Evolutionary conservation across 1,284 basidiomycete genomes (phyloP).

Genomic region (Leccinum angustisporum): DNA sequence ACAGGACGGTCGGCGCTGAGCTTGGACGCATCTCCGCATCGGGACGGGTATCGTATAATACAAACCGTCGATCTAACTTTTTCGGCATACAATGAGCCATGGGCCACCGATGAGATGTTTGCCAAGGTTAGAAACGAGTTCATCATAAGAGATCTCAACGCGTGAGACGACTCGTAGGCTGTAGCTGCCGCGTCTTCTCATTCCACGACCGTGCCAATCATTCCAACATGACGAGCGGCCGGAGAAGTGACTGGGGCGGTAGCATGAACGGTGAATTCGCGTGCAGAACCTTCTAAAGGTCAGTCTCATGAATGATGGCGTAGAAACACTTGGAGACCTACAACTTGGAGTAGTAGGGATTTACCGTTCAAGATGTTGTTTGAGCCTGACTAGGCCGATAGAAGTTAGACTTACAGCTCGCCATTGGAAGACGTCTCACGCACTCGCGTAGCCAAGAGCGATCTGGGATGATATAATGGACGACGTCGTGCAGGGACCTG

Average conservation of each 20-base stretch:
- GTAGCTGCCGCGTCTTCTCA: not conserved
- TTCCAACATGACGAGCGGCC: not conserved
- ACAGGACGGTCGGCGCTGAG: no score
- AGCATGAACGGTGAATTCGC: not conserved
- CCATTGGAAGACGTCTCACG: not conserved
- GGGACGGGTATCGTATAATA: not conserved
- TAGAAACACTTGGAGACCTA: not conserved
- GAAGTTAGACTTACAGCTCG: not conserved
- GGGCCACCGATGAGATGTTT: not conserved
- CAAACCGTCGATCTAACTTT: no score
- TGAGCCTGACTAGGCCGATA: not conserved
- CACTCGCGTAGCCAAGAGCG: not conserved
- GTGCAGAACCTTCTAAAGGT: not conserved
- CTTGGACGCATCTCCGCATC: not conserved
- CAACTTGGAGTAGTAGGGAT: not conserved
- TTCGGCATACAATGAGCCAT: not conserved
- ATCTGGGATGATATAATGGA: not conserved
- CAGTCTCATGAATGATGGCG: not conserved
- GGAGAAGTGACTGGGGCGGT: not conserved
- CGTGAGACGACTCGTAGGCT: not conserved
- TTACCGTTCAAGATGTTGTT: not conserved
- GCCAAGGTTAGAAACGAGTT: not conserved
- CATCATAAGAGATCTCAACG: not conserved
- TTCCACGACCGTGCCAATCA: not conserved
- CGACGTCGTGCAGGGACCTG: no score